These are phyloP conservation scores for Barnettozyma siamensis DNA, from an alignment of 805 yeast genomes.

Conservation along the genomic window DNA sequence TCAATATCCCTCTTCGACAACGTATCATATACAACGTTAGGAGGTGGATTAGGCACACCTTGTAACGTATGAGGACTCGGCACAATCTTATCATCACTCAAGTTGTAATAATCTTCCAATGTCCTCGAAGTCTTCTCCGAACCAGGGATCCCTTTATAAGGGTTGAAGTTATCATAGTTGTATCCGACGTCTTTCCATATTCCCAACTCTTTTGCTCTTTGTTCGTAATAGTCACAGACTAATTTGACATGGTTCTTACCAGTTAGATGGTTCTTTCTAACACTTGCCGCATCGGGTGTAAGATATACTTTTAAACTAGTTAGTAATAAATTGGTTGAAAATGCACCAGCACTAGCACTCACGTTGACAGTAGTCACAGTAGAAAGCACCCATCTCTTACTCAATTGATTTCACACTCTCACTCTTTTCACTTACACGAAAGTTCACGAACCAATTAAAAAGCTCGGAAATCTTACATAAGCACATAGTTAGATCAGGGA, in stretches of 20 bases:
- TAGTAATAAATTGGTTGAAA: too few relatives aligned
- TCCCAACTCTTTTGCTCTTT: conserved; percentile 29
- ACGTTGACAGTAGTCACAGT: conserved; percentile 79
- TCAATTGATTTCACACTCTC: too few relatives aligned
- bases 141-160: conserved; percentile 31
- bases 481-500: too few relatives aligned
- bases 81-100: conserved; percentile 14
- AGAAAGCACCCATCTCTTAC: conserved; percentile 55
- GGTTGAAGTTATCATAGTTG: conserved; percentile 14
- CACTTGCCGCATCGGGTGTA: conserved; percentile 87
- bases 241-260: conserved; percentile 72
- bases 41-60: conserved; percentile 22
- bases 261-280: conserved; percentile 68
- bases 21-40: conserved; percentile 16
- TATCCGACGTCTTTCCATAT: conserved; percentile 27
- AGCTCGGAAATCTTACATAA: background rate
- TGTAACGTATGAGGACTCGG: conserved; percentile 24
- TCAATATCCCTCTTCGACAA: background rate
- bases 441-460: conserved; percentile 1
- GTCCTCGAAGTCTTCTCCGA: conserved; percentile 1
- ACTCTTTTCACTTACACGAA: too few relatives aligned
- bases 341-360: conserved; percentile 16
- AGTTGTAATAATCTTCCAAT: conserved; percentile 17
- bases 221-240: conserved; percentile 71
- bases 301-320: conserved; percentile 42